A percentile compares a stretch with the other conserved stretches of the same genome.
These are phyloP conservation scores for Gymnopilus dilepis DNA, from an alignment of 768 basidiomycete species.

Conservation along the genomic window DNA sequence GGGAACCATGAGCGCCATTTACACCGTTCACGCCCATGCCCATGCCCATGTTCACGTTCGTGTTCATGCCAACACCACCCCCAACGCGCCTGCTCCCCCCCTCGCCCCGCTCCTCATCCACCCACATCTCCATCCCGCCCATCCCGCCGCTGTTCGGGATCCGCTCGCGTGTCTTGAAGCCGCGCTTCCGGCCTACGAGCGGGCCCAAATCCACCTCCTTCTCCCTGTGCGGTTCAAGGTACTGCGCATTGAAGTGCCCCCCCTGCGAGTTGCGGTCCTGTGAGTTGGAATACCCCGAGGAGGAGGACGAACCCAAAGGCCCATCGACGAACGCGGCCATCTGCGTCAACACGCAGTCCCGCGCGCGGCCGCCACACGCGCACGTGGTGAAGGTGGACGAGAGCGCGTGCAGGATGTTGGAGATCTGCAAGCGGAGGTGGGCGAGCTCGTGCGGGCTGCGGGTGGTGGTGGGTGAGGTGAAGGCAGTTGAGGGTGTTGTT, in stretches of 20 bases:
- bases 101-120: constrained; percentile 17
- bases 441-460: constrained; percentile 50
- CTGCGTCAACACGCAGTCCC: constrained; percentile 66
- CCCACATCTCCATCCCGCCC: constrained; percentile 38
- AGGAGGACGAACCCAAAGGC: too few species aligned
- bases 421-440: constrained; percentile 67
- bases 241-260: too few species aligned
- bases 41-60: too few species aligned
- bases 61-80: background rate
- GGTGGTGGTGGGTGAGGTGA: background rate
- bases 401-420: constrained; percentile 72
- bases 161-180: constrained; percentile 66
- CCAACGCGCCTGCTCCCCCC: background rate
- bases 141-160: constrained; percentile 64
- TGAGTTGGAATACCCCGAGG: too few species aligned
- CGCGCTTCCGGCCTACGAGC: constrained; percentile 61
- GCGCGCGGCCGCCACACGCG: constrained; percentile 67
- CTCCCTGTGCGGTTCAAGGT: too few species aligned
- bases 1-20: background rate
- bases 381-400: constrained; percentile 76
- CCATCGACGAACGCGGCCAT: constrained; percentile 66
- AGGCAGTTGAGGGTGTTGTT: background rate
- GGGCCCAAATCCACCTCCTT: constrained; percentile 60
- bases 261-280: too few species aligned
- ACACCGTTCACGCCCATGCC: background rate